Evolutionary conservation across 164 flowering plant species (phyloP).

Genomic region (Chloranthus sessilifolius): DNA sequence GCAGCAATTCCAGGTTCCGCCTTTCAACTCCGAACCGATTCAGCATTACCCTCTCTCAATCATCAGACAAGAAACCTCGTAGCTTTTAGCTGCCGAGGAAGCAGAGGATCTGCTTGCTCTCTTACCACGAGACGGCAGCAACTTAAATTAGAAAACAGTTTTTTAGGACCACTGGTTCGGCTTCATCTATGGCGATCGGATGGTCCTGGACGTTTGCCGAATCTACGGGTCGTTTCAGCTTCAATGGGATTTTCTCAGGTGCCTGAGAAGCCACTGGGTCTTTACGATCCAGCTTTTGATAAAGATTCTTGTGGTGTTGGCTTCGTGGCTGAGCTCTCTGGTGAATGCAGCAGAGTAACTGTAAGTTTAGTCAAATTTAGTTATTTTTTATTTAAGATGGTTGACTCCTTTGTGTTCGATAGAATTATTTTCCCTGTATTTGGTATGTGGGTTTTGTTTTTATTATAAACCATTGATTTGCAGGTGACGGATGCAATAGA

Average conservation of each 20-base stretch:
- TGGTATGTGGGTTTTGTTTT: background rate
- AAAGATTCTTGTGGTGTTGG: slow-evolving; percentile 99
- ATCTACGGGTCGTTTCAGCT: slow-evolving; percentile 43
- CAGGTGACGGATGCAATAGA: slow-evolving; percentile 91
- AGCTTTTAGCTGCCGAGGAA: slow-evolving; percentile 16
- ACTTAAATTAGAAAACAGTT: slow-evolving; percentile 23
- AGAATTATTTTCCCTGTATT: background rate
- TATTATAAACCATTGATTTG: slow-evolving; percentile 1
- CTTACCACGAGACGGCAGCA: slow-evolving; percentile 8
- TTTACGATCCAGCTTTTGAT: slow-evolving; percentile 83
- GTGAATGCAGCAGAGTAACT: slow-evolving; percentile 81
- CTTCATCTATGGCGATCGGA: slow-evolving; percentile 61
- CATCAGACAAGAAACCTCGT: slow-evolving; percentile 26
- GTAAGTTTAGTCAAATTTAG: slow-evolving; percentile 24
- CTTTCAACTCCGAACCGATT: slow-evolving; percentile 25
- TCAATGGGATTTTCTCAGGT: slow-evolving; percentile 62
- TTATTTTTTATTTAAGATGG: background rate
- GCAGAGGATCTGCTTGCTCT: slow-evolving; percentile 18
- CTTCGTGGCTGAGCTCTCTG: slow-evolving; percentile 91
- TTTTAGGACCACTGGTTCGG: slow-evolving; percentile 46
- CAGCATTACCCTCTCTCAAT: slow-evolving; percentile 14
- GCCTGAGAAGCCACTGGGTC: slow-evolving; percentile 92
- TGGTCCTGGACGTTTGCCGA: slow-evolving; percentile 64
- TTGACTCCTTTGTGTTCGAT: background rate
- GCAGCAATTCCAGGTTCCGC: slow-evolving; percentile 34